phyloP scores from a whole-genome alignment of 2,329 filamentous ascomycete species.

The Alternaria sp. region DNA sequence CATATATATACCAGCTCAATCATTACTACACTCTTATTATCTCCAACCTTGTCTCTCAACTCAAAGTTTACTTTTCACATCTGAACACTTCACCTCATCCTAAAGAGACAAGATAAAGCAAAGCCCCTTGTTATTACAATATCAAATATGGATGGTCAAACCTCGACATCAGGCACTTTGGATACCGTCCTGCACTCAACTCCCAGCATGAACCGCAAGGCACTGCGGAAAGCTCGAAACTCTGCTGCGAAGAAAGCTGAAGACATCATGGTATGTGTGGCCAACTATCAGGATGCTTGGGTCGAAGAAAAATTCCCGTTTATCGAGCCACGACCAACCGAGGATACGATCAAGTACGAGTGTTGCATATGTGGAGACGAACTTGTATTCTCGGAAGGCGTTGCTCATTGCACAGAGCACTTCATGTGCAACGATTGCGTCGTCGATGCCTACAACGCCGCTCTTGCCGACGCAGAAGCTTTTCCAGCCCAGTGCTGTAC shows the following conservation, averaged over 20 bases:
- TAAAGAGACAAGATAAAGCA: background rate
- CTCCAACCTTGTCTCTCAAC: background rate
- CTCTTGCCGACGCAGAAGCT: constrained; percentile 1
- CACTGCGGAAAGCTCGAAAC: constrained; percentile 3
- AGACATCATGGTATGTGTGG: background rate
- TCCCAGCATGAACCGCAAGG: background rate
- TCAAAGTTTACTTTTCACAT: background rate
- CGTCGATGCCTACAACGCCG: constrained; percentile 3
- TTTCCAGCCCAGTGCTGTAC: constrained; percentile 14
- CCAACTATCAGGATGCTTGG: background rate
- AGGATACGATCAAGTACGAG: constrained; percentile 7
- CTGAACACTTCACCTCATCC: background rate
- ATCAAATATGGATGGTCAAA: background rate
- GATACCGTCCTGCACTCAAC: background rate
- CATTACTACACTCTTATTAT: background rate
- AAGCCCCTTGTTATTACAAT: background rate
- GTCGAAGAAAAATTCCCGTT: background rate
- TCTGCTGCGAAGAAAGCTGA: background rate
- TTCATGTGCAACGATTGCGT: constrained; percentile 15
- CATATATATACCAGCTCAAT: background rate
- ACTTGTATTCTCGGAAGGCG: background rate
- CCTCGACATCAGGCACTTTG: background rate
- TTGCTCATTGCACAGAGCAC: constrained; percentile 11
- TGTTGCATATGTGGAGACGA: constrained; percentile 11
- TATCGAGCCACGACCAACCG: background rate